Conservation (phyloP, 441 rosid species). For the Mallotus repandus region DNA sequence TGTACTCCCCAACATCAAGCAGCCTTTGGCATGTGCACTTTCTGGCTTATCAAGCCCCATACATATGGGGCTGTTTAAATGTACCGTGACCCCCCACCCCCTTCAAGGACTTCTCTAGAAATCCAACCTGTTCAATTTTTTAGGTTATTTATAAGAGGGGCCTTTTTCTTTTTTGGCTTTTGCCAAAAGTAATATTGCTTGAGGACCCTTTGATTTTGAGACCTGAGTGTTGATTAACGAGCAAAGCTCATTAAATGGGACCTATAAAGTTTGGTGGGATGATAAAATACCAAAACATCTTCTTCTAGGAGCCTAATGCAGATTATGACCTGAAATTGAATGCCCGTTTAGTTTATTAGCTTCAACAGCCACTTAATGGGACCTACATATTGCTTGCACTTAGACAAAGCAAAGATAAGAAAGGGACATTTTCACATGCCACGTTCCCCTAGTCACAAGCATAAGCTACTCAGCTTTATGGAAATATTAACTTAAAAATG, state of each 20-base stretch:
- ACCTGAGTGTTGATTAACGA: too few species aligned
- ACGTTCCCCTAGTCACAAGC: background rate
- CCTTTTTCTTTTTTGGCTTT: too few species aligned
- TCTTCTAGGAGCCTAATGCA: background rate
- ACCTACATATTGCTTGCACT: background rate
- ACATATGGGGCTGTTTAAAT: background rate
- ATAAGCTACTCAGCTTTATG: background rate
- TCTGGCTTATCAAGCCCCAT: slow-evolving; percentile 9
- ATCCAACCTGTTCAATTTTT: background rate
- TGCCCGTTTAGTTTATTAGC: slow-evolving; percentile 6
- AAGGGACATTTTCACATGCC: background rate
- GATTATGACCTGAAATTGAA: background rate
- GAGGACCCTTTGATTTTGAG: too few species aligned
- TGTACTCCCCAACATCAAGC: slow-evolving; percentile 15
- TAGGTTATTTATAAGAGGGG: background rate
- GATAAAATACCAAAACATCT: background rate
- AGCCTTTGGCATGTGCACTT: slow-evolving; percentile 28
- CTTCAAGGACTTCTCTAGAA: background rate
- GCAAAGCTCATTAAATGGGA: background rate
- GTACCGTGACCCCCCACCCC: background rate
- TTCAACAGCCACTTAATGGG: slow-evolving; percentile 14
- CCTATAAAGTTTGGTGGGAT: slow-evolving; percentile 15
- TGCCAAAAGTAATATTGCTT: too few species aligned
- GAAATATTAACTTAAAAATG: background rate
- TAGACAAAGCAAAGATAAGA: background rate